phyloP scores from a whole-genome alignment of 129 eudicot genomes.

The Smallanthus sonchifolius region DNA sequence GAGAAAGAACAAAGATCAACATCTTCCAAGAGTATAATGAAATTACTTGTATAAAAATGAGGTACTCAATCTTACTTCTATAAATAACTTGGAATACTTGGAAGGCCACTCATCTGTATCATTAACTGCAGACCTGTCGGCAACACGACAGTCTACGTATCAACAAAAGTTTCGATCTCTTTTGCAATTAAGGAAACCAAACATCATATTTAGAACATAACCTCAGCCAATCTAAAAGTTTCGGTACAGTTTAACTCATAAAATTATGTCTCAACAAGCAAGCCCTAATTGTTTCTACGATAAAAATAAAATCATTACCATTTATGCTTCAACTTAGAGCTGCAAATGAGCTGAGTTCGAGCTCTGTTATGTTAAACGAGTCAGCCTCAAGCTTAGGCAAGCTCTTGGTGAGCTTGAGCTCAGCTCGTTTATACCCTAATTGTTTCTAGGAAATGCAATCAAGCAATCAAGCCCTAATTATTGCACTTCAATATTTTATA shows the following conservation, averaged over 20 bases:
- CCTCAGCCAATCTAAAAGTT: neutral
- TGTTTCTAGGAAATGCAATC: neutral
- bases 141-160: constrained; percentile 10
- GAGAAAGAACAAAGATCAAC: neutral
- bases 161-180: neutral
- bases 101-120: constrained; percentile 99
- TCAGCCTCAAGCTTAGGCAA: neutral
- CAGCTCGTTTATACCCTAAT: neutral
- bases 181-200: neutral
- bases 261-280: neutral
- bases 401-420: neutral
- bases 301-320: constrained; percentile 29
- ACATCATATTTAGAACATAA: neutral
- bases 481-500: neutral
- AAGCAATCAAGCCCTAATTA: too few species aligned
- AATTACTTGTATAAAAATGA: neutral
- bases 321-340: constrained; percentile 51
- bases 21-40: neutral
- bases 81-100: constrained; percentile 82
- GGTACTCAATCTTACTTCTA: constrained; percentile 57
- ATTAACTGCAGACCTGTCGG: constrained; percentile 74
- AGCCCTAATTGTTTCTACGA: neutral
- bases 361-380: neutral
- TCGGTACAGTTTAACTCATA: neutral
- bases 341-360: neutral